These are phyloP conservation scores for Nectriaceae sp. DNA, from an alignment of 2,329 filamentous ascomycete species.

Conservation along the genomic window DNA sequence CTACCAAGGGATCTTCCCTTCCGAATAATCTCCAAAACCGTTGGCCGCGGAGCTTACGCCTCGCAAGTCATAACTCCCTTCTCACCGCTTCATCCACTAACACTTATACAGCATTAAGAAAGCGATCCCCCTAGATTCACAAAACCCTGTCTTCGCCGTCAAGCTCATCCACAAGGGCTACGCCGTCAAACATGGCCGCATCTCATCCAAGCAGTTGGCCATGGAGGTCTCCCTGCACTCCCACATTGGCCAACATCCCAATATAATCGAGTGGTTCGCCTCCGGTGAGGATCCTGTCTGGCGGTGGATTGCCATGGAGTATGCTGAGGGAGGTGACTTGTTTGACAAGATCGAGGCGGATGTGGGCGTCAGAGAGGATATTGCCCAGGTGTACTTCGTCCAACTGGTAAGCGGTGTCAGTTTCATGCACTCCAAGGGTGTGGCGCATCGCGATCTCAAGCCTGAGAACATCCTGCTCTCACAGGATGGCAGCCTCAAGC, in stretches of 20 bases:
- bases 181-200: constrained; percentile 83
- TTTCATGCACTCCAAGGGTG: constrained; percentile 95
- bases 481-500: constrained; percentile 81
- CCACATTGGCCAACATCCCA: constrained; percentile 84
- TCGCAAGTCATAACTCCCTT: constrained; percentile 61
- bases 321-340: constrained; percentile 90
- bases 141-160: constrained; percentile 85
- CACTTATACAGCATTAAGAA: constrained; percentile 76
- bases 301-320: constrained; percentile 99
- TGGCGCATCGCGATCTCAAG: constrained; percentile 89
- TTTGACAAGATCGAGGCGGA: constrained; percentile 99
- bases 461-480: constrained; percentile 95
- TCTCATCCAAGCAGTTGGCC: constrained; percentile 84
- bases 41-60: constrained; percentile 94
- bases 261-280: constrained; percentile 91
- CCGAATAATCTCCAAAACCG: constrained; percentile 92
- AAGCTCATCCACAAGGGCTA: constrained; percentile 99
- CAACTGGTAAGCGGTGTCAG: constrained; percentile 88
- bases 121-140: constrained; percentile 71
- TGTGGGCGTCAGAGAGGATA: constrained; percentile 88
- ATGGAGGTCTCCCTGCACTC: constrained; percentile 92
- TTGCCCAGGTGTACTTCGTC: constrained; percentile 94
- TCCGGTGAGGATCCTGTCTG: constrained; percentile 83
- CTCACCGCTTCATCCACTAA: constrained; percentile 6
- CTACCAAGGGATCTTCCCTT: constrained; percentile 86